Evolutionary conservation across 352 stramenopile genomes (phyloP), one percentile per base, ranked within the genome.

Genomic region (Pythium insidiosum): DNA sequence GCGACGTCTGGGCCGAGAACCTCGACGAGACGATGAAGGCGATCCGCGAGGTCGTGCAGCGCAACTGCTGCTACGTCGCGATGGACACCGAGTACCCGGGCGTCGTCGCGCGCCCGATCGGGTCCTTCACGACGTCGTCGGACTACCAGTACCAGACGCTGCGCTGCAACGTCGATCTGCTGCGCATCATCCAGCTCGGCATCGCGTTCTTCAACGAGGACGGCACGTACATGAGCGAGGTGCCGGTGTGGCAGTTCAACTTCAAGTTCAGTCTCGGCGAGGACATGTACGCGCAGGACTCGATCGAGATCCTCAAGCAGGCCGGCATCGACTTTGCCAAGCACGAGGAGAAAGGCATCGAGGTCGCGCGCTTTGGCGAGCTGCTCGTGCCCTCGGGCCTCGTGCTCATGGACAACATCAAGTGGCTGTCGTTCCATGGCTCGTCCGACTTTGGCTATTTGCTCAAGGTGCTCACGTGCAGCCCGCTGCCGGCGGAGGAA

Each of bases 1-100:
- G 89, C 38, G 86, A 98, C 50, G 92, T 98, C 11, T 98, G 93
- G 89, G 71, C 76, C 5, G 66, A 69, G 6, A 97, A 97, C 58
- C 48, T 98, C n/a, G 90, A 97, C 13, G 73, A 95, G 40, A 79
- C 94, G 45, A 99, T 99, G 95, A 88, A 86, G 37, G 59, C 77
- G 21, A 98, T 99, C 50, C 86, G 96, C 21, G 76, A 97, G 42
- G 70, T 99, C 16, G 90, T 99, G 44, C 84, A 95, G 45, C 89
- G 84, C 35, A 96, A 98, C 60, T 96, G 87, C 31, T 97, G 89
- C 35, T 99, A 98, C 69, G 90, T 99, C 28, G 96, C 96, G 21
- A 99, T 99, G 97, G 97, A 99, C 69, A 99, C 97, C 4, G 96
- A 99, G 78, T 99, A 99, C 69, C 97, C 97, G 6, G 97, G 97